Base-by-base conservation (phyloP, 768 basidiomycete genomes). In the Dentipellis fragilis region DNA sequence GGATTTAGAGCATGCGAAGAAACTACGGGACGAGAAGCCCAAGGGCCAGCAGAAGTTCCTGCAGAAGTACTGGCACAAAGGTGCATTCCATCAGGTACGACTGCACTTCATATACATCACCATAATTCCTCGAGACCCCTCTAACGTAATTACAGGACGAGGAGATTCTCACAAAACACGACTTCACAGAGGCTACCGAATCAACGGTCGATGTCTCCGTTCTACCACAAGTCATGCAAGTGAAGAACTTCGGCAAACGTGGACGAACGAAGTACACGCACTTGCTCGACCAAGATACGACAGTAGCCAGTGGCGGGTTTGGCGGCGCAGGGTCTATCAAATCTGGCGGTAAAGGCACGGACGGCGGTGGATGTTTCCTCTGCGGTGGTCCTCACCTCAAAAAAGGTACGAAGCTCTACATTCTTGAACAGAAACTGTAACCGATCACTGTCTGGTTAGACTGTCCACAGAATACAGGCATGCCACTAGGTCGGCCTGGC, bases 1-100 rank as follows among this genome's bases (percentile, higher is more conserved):
- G 68, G 96, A 99, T 68, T 65, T 94, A 58, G 93, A 90, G 67
- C 82, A 76, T 42, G 94, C 93, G 2, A 79, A 91, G 56, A 84
- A 89, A 67, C 72, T 80, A 35, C 77, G 96, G 55, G 85, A 86
- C 54, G 90, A 89, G 54, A 95, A 94, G 70, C 89, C 90, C 1
- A 89, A 96, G 66, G 92, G 90, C 3, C 79, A 89, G 59, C 89
- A 93, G 67, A 89, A 84, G 66, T 98, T 98, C 72, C 69, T 98
- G 59, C 93, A 98, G 68, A 98, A 96, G 71, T 99, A 96, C 68
- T 98, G 93, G 84, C 96, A 99, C 75, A 97, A 95, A 71, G 96
- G 96, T 63, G 96, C 95, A 57, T 99, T 98, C 76, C 93, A 96
- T 68, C 91, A 94, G 80, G 93, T 89, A 57, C 35, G 77, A 66